Conservation (phyloP, 768 basidiomycete genomes). For the Hericium erinaceus region DNA sequence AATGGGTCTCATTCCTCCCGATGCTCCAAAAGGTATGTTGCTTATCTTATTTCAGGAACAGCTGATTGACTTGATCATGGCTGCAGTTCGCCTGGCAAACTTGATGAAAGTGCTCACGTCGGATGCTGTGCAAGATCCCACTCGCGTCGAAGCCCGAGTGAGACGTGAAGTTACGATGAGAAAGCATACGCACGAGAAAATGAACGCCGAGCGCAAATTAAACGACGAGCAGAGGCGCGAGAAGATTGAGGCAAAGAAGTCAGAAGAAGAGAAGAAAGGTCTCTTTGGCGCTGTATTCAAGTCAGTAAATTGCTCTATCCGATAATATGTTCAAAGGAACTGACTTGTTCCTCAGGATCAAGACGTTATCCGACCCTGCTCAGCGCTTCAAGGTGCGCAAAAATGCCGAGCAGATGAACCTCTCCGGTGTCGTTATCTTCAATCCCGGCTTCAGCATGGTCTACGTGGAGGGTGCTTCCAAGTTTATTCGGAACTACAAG, state of each 20-base stretch:
- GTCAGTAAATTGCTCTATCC: conserved; percentile 36
- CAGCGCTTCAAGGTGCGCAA: conserved; percentile 96
- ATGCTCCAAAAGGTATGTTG: conserved; percentile 79
- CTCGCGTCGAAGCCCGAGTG: conserved; percentile 92
- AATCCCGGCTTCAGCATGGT: conserved; percentile 84
- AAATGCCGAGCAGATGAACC: conserved; percentile 86
- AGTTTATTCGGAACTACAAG: conserved; percentile 81
- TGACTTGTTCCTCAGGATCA: conserved; percentile 45
- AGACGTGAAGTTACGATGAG: conserved; percentile 88
- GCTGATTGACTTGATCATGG: conserved; percentile 3
- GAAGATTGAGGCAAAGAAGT: conserved; percentile 79
- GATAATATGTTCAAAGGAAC: background rate
- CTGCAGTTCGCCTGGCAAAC: conserved; percentile 81
- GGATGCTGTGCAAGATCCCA: conserved; percentile 95
- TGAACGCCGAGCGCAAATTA: conserved; percentile 86
- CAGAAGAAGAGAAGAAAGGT: conserved; percentile 80
- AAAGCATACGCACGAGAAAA: conserved; percentile 84
- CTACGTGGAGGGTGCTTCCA: conserved; percentile 86
- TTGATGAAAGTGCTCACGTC: conserved; percentile 96
- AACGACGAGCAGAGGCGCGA: conserved; percentile 84
- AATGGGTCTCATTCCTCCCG: conserved; percentile 94
- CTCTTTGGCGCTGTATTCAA: conserved; percentile 84
- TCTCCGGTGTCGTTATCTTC: conserved; percentile 88
- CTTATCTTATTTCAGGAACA: background rate
- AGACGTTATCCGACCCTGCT: conserved; percentile 79